Percentiles rank a stretch among this genome's conserved stretches.
phyloP scores from a whole-genome alignment of 108 stramenopile genomes.

The Skeletonema potamos region DNA sequence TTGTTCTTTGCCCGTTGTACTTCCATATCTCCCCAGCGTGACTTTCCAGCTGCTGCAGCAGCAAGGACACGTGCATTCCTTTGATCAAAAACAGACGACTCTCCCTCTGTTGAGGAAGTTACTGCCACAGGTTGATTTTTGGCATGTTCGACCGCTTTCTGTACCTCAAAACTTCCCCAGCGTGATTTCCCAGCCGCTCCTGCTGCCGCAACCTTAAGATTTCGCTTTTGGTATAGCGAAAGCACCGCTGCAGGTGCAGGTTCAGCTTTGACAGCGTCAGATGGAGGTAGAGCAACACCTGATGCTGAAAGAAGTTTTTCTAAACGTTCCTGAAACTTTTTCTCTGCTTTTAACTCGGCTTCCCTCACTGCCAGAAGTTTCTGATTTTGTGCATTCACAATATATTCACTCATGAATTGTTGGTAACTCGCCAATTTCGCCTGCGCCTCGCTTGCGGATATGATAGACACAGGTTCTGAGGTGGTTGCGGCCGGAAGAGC shows the following conservation, averaged over 20 bases:
- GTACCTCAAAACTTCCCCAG: constrained; percentile 43
- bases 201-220: constrained; percentile 37
- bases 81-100: neutral
- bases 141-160: constrained; percentile 2
- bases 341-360: constrained; percentile 55
- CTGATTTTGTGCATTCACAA: constrained; percentile 69
- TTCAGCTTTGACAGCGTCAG: neutral
- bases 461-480: constrained; percentile 18
- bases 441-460: constrained; percentile 45
- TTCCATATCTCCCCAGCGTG: constrained; percentile 77
- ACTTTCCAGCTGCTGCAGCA: constrained; percentile 69
- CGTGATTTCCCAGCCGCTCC: constrained; percentile 41
- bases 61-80: constrained; percentile 65
- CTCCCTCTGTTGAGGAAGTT: neutral
- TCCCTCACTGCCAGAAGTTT: constrained; percentile 41
- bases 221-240: constrained; percentile 36
- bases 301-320: constrained; percentile 23
- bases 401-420: constrained; percentile 77
- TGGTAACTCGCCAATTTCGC: constrained; percentile 63
- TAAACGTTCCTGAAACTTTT: constrained; percentile 42
- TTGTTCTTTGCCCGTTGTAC: constrained; percentile 25
- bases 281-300: neutral
- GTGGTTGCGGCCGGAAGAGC: constrained; percentile 18
- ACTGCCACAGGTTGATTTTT: constrained; percentile 10
- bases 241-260: constrained; percentile 4